Evolutionary conservation across 2,329 filamentous ascomycete genomes (phyloP).

Genomic region (Dothistroma septosporum): DNA sequence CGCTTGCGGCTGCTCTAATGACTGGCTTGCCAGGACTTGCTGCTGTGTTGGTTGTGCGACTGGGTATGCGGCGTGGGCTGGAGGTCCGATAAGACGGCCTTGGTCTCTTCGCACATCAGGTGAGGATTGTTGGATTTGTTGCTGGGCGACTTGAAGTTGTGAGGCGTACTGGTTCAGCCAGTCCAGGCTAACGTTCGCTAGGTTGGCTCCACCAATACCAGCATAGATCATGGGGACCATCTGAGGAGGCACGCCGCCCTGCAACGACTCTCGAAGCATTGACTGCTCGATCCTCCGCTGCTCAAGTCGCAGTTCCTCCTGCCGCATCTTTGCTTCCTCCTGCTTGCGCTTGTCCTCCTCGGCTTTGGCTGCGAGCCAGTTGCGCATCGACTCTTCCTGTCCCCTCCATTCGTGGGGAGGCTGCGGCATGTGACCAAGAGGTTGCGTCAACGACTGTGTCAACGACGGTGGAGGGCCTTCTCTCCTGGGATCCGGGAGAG

Average conservation of each 20-base stretch:
- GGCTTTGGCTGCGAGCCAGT: conserved; percentile 49
- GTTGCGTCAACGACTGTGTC: conserved; percentile 37
- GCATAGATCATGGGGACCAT: conserved; percentile 53
- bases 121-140: conserved; percentile 34
- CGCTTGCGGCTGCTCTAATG: conserved; percentile 32
- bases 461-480: conserved; percentile 36
- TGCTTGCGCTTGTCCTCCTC: conserved; percentile 52
- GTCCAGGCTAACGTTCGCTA: conserved; percentile 48
- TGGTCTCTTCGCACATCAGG: conserved; percentile 41
- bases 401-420: conserved; percentile 48
- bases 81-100: conserved; percentile 37
- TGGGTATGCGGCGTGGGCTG: conserved; percentile 31
- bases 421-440: conserved; percentile 38
- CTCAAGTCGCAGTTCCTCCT: conserved; percentile 48
- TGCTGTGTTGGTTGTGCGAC: conserved; percentile 27
- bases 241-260: conserved; percentile 49
- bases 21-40: conserved; percentile 38
- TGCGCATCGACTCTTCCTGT: conserved; percentile 50
- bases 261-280: conserved; percentile 51
- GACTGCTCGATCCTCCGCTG: conserved; percentile 51
- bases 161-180: conserved; percentile 49
- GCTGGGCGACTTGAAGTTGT: conserved; percentile 40
- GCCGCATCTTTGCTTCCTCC: conserved; percentile 52
- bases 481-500: conserved; percentile 46
- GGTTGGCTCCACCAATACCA: conserved; percentile 47